phyloP scores from a whole-genome alignment of 2,329 filamentous ascomycete species.

The Thielaviopsis musarum region DNA sequence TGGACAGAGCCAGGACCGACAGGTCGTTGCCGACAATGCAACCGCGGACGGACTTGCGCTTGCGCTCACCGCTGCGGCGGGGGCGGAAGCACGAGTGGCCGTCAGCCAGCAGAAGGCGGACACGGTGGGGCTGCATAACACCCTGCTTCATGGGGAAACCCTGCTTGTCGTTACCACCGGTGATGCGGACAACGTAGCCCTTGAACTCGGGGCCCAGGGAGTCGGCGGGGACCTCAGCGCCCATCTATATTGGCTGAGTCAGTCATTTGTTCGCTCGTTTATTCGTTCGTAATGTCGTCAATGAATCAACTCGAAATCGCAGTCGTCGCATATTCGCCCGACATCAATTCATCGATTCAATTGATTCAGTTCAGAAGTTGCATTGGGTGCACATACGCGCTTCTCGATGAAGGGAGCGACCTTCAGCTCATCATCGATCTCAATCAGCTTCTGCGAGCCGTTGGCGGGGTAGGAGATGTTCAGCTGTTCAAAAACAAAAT shows the following conservation, averaged over 20 bases:
- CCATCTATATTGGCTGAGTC: constrained; percentile 42
- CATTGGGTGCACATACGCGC: constrained; percentile 46
- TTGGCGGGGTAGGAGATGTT: constrained; percentile 85
- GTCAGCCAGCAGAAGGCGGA: constrained; percentile 84
- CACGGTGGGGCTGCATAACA: constrained; percentile 97
- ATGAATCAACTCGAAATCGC: background rate
- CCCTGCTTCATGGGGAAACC: constrained; percentile 99
- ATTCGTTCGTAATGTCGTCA: background rate
- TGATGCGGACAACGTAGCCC: constrained; percentile 99
- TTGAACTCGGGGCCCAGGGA: constrained; percentile 98
- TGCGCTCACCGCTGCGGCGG: constrained; percentile 95
- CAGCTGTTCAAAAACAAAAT: constrained; percentile 25
- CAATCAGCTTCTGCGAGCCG: constrained; percentile 98
- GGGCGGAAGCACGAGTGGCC: constrained; percentile 99
- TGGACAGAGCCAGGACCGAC: constrained; percentile 79
- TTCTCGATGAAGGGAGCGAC: constrained; percentile 98
- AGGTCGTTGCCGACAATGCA: constrained; percentile 97
- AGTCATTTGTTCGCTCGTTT: constrained; percentile 2
- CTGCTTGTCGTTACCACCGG: constrained; percentile 99
- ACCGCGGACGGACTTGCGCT: constrained; percentile 97
- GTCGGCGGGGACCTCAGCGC: constrained; percentile 82
- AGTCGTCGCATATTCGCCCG: constrained; percentile 13
- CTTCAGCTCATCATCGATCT: constrained; percentile 98
- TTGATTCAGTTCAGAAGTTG: background rate
- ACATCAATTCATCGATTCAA: background rate